Conservation (phyloP, 805 yeast species). For the Ogataea angusta region DNA sequence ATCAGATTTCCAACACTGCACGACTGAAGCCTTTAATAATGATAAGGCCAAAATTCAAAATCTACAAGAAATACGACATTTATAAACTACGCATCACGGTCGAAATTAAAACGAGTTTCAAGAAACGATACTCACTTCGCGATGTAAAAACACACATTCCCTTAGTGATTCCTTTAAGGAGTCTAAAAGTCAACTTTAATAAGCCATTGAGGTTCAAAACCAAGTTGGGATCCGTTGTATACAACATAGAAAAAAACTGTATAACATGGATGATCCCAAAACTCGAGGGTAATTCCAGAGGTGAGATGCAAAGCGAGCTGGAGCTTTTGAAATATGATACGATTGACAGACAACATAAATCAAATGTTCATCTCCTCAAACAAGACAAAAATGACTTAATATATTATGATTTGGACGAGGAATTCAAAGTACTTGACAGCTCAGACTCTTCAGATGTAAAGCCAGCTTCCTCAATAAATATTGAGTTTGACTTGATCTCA, state of each 20-base stretch:
- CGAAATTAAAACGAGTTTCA: slow-evolving; percentile 57
- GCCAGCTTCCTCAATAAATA: slow-evolving; percentile 13
- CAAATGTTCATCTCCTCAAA: slow-evolving; percentile 25
- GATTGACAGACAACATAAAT: slow-evolving; percentile 16
- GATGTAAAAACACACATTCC: slow-evolving; percentile 62
- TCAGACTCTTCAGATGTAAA: neutral
- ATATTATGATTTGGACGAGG: slow-evolving; percentile 30
- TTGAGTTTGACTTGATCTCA: slow-evolving; percentile 58
- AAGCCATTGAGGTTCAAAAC: slow-evolving; percentile 65
- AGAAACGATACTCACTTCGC: slow-evolving; percentile 58
- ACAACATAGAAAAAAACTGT: slow-evolving; percentile 65
- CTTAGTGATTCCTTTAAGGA: slow-evolving; percentile 32
- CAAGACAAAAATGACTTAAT: slow-evolving; percentile 34
- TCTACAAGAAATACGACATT: slow-evolving; percentile 40
- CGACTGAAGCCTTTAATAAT: slow-evolving; percentile 45
- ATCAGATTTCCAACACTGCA: slow-evolving; percentile 36
- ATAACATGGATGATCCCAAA: slow-evolving; percentile 71
- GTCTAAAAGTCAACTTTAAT: slow-evolving; percentile 38
- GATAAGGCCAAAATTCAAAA: slow-evolving; percentile 42
- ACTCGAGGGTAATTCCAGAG: slow-evolving; percentile 50
- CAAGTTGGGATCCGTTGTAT: slow-evolving; percentile 66
- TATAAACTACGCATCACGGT: slow-evolving; percentile 50
- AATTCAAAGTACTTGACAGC: slow-evolving; percentile 11
- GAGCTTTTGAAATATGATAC: slow-evolving; percentile 23
- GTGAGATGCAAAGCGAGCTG: slow-evolving; percentile 36